Conservation (phyloP, 148 eudicot genomes). For the Cornus controversa region DNA sequence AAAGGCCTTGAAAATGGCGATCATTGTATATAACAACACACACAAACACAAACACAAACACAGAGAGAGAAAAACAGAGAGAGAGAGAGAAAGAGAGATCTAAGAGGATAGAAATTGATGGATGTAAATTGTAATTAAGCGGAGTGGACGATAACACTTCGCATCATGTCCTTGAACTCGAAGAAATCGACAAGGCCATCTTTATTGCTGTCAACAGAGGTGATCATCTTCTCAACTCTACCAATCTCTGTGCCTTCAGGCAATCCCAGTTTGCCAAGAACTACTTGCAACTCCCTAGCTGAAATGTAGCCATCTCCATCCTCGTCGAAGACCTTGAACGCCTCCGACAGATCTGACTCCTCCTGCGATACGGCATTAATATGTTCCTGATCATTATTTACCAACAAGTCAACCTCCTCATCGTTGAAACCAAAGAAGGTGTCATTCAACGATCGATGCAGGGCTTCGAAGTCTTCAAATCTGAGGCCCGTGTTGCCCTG, state of each 20-base stretch:
- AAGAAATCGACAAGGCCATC: constrained; percentile 83
- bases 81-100: too few species aligned
- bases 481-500: constrained; percentile 47
- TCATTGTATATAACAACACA: too few species aligned
- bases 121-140: too few species aligned
- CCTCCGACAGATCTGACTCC: constrained; percentile 75
- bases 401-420: neutral
- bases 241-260: constrained; percentile 57
- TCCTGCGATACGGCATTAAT: constrained; percentile 12
- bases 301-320: constrained; percentile 89
- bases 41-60: too few species aligned
- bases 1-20: too few species aligned
- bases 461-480: constrained; percentile 58
- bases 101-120: too few species aligned
- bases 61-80: too few species aligned
- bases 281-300: constrained; percentile 67
- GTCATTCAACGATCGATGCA: constrained; percentile 58
- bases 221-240: constrained; percentile 67
- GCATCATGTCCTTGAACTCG: constrained; percentile 91
- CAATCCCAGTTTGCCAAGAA: constrained; percentile 63
- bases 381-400: neutral
- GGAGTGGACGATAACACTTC: constrained; percentile 39
- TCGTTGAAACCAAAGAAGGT: constrained; percentile 34
- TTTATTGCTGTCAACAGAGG: constrained; percentile 57
- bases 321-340: constrained; percentile 88